phyloP scores from a whole-genome alignment of 192 early-diverging fungal species.

The Funneliformis geosporum region DNA sequence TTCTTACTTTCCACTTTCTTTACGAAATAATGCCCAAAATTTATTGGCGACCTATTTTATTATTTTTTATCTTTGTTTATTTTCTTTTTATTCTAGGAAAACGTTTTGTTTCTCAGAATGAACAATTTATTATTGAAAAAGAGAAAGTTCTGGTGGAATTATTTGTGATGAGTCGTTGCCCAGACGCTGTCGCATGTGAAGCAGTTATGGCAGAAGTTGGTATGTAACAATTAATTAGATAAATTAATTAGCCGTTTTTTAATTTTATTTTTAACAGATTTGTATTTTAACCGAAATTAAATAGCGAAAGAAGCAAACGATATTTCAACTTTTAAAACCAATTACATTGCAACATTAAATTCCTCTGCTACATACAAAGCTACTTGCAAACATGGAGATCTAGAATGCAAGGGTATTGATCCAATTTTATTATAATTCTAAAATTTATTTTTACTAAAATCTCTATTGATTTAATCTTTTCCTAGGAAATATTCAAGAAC shows the following conservation, averaged over 20 bases:
- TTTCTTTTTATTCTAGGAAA: not conserved
- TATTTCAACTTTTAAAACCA: constrained; percentile 48
- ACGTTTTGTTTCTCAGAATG: not conserved
- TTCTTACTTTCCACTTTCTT: not conserved
- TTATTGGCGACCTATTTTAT: not conserved
- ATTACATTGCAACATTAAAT: constrained; percentile 50
- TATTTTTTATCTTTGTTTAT: not conserved
- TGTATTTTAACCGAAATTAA: not conserved
- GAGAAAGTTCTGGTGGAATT: constrained; percentile 53
- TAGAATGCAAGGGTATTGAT: constrained; percentile 54
- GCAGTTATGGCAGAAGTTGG: constrained; percentile 37
- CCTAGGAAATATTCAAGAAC: constrained; percentile 47
- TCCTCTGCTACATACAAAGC: constrained; percentile 38
- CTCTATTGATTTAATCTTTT: constrained; percentile 34
- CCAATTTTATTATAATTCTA: constrained; percentile 17
- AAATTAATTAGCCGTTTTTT: not conserved
- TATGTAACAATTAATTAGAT: not conserved
- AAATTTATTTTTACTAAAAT: constrained; percentile 41
- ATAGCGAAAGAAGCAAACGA: constrained; percentile 43
- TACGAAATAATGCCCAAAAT: not conserved
- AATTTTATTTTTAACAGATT: not conserved
- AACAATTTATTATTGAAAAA: not conserved
- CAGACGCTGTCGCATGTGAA: constrained; percentile 58
- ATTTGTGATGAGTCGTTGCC: constrained; percentile 71
- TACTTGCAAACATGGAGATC: constrained; percentile 53